Conservation (phyloP, 1,139 yeast species). For the Pichia sp. region DNA sequence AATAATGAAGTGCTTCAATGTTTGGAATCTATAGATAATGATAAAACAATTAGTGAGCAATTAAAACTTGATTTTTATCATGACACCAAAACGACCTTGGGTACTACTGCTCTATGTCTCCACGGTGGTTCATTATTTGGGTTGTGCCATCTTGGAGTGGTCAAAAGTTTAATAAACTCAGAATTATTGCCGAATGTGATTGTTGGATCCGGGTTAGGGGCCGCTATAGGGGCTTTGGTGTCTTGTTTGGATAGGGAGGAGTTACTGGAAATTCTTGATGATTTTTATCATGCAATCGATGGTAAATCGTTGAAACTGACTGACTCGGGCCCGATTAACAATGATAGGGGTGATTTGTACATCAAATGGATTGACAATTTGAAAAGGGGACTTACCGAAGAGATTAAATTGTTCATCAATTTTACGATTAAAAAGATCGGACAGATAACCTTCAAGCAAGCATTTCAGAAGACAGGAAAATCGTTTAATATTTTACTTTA, state of each 20-base stretch:
- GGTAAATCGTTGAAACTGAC: neutral
- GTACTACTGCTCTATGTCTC: slow-evolving; percentile 79
- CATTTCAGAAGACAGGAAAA: slow-evolving; percentile 76
- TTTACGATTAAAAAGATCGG: slow-evolving; percentile 76
- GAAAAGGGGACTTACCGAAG: slow-evolving; percentile 77
- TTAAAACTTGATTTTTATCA: slow-evolving; percentile 78
- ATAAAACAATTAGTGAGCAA: slow-evolving; percentile 33
- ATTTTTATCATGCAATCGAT: slow-evolving; percentile 35
- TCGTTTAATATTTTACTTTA: slow-evolving; percentile 83
- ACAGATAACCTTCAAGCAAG: slow-evolving; percentile 87
- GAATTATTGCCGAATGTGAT: slow-evolving; percentile 76
- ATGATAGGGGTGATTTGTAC: slow-evolving; percentile 2
- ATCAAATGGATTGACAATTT: slow-evolving; percentile 12
- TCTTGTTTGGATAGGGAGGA: slow-evolving; percentile 60
- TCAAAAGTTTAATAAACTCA: slow-evolving; percentile 66
- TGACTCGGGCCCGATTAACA: neutral
- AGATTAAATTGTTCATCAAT: slow-evolving; percentile 66
- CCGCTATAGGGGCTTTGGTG: slow-evolving; percentile 81
- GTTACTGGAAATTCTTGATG: slow-evolving; percentile 6
- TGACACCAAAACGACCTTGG: slow-evolving; percentile 84
- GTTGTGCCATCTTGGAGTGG: slow-evolving; percentile 86
- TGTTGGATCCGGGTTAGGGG: slow-evolving; percentile 94
- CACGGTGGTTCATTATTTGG: slow-evolving; percentile 97
- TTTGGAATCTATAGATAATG: slow-evolving; percentile 38
- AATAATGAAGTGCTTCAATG: slow-evolving; percentile 68